Percentiles rank a stretch among this genome's conserved stretches.
These are phyloP conservation scores for Eucalyptus camaldulensis DNA, from an alignment of 345 rosid species.

Conservation along the genomic window DNA sequence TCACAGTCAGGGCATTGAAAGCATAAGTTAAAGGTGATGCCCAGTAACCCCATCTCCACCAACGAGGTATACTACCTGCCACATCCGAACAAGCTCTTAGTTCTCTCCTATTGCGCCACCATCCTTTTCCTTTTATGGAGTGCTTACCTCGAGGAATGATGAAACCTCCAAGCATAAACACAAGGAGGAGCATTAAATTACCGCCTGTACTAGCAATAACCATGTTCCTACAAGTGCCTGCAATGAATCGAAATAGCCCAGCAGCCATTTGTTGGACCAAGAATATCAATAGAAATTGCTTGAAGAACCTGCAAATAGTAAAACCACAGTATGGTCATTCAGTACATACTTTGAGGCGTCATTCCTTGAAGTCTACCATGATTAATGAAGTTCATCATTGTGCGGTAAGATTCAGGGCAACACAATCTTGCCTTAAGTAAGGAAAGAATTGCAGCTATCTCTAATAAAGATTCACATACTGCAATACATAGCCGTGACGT, in stretches of 20 bases:
- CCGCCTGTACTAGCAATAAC: conserved; percentile 73
- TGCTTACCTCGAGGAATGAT: conserved; percentile 46
- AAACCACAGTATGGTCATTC: not conserved
- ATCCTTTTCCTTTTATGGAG: not conserved
- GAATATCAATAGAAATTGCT: conserved; percentile 51
- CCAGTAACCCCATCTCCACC: conserved; percentile 96
- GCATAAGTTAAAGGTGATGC: conserved; percentile 69
- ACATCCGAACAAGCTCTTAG: conserved; percentile 45
- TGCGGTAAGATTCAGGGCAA: not conserved
- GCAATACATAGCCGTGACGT: not conserved
- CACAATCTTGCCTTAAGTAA: not conserved
- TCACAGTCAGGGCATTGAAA: conserved; percentile 53
- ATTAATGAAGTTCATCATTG: not conserved
- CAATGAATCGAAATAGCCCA: conserved; percentile 48
- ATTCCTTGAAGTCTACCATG: not conserved
- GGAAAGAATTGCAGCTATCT: not conserved
- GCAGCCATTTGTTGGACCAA: conserved; percentile 79
- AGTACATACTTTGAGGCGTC: not conserved
- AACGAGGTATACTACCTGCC: conserved; percentile 51
- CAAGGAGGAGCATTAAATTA: conserved; percentile 42
- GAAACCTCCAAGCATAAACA: conserved; percentile 81
- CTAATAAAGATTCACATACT: not conserved
- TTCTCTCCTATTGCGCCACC: not conserved
- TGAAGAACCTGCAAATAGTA: conserved; percentile 54
- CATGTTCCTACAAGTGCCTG: conserved; percentile 58